phyloP scores from a whole-genome alignment of 1,284 basidiomycete species.

The Cystobasidium pallidum region DNA sequence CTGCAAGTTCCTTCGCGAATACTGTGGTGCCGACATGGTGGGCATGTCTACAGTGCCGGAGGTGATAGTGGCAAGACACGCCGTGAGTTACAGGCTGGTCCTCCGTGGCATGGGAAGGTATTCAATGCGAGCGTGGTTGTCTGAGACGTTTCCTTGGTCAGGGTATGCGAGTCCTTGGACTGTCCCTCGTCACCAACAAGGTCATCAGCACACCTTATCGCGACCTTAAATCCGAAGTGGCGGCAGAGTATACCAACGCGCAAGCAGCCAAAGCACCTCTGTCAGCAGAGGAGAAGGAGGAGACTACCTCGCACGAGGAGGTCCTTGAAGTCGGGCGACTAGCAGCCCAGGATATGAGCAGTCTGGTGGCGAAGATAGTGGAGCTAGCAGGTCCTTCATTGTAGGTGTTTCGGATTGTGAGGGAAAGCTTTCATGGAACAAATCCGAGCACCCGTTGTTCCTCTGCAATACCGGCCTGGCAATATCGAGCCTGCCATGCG shows the following conservation, averaged over 20 bases:
- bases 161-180: constrained; percentile 51
- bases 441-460: neutral
- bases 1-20: constrained; percentile 49
- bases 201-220: constrained; percentile 51
- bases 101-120: neutral
- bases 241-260: constrained; percentile 39
- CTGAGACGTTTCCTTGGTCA: neutral
- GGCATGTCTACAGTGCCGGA: constrained; percentile 54
- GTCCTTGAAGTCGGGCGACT: constrained; percentile 40
- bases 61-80: constrained; percentile 50
- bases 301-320: constrained; percentile 37
- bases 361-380: constrained; percentile 40
- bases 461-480: too few relatives aligned
- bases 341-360: constrained; percentile 41
- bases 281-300: constrained; percentile 32
- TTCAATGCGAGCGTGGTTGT: neutral
- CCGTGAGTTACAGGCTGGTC: constrained; percentile 26
- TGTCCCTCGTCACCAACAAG: constrained; percentile 54
- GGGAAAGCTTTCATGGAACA: too few relatives aligned
- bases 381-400: constrained; percentile 24
- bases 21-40: constrained; percentile 50
- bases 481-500: neutral
- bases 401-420: constrained; percentile 16
- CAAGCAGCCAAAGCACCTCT: neutral
- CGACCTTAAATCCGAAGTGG: constrained; percentile 47